Conservation (phyloP, 306 rosid species). For the Cercis canadensis region DNA sequence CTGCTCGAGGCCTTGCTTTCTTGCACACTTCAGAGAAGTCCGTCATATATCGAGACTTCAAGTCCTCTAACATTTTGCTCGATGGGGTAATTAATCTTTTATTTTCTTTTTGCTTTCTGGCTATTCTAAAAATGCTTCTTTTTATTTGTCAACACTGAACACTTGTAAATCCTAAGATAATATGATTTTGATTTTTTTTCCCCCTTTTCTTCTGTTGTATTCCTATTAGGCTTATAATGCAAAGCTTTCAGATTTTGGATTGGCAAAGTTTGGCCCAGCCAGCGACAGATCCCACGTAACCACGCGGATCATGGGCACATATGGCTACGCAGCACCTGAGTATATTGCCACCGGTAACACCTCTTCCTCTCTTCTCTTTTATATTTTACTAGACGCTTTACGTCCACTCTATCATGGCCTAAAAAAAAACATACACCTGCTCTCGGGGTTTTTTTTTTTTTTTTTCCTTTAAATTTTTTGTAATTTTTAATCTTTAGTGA, state of each 20-base stretch:
- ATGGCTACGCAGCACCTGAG: constrained; percentile 91
- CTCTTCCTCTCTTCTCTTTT: background rate
- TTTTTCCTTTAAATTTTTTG: too few relatives aligned
- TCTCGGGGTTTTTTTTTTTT: too few relatives aligned
- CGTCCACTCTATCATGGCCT: too few relatives aligned
- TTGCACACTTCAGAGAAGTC: constrained; percentile 68
- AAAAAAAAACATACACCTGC: too few relatives aligned
- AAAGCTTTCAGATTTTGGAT: constrained; percentile 86
- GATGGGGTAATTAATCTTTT: constrained; percentile 50
- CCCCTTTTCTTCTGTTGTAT: background rate
- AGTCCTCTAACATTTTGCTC: constrained; percentile 80
- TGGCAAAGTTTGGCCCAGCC: constrained; percentile 79
- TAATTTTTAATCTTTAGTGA: too few relatives aligned
- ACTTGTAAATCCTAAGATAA: too few relatives aligned
- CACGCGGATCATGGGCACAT: constrained; percentile 71
- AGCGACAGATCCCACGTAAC: constrained; percentile 75
- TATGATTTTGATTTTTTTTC: background rate
- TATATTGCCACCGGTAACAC: constrained; percentile 74
- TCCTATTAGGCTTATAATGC: constrained; percentile 58
- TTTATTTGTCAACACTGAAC: too few relatives aligned
- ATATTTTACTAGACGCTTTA: too few relatives aligned
- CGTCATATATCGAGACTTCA: constrained; percentile 85
- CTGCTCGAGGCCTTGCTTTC: constrained; percentile 73
- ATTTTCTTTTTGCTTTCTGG: too few relatives aligned
- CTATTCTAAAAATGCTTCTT: too few relatives aligned